Evolutionary conservation across 192 early-diverging fungal genomes (phyloP).

Genomic region (Coemansia aciculifera): DNA sequence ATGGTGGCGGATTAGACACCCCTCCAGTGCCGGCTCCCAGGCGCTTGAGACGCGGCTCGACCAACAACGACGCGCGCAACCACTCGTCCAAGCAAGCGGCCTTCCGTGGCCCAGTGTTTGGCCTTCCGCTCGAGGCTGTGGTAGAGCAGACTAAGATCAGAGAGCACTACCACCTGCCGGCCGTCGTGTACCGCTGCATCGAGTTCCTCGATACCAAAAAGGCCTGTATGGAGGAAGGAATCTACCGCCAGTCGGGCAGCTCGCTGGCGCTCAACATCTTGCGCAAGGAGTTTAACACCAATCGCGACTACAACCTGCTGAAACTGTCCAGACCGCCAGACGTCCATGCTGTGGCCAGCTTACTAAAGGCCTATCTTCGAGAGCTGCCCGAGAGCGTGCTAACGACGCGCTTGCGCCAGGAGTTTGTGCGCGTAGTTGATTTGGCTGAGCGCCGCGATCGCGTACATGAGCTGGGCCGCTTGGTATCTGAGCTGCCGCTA

Average conservation of each 20-base stretch:
- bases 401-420: slow-evolving; percentile 79
- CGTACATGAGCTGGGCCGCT: slow-evolving; percentile 75
- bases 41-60: slow-evolving; percentile 51
- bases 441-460: slow-evolving; percentile 77
- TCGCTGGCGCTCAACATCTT: slow-evolving; percentile 70
- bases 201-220: slow-evolving; percentile 92
- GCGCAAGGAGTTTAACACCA: slow-evolving; percentile 77
- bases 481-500: slow-evolving; percentile 77
- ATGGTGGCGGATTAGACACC: slow-evolving; percentile 16
- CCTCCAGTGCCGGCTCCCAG: slow-evolving; percentile 31
- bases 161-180: slow-evolving; percentile 81
- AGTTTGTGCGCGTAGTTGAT: slow-evolving; percentile 85
- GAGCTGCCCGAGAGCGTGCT: slow-evolving; percentile 87
- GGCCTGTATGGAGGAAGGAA: slow-evolving; percentile 89
- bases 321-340: slow-evolving; percentile 70
- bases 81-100: slow-evolving; percentile 12
- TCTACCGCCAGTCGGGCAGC: slow-evolving; percentile 89
- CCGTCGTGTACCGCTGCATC: slow-evolving; percentile 92
- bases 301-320: slow-evolving; percentile 52
- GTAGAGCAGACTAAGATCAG: slow-evolving; percentile 69
- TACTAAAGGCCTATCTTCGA: slow-evolving; percentile 90
- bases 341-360: slow-evolving; percentile 88
- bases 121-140: slow-evolving; percentile 77
- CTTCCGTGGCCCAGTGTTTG: slow-evolving; percentile 69
- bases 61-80: slow-evolving; percentile 24